Percentiles rank a stretch among this genome's conserved stretches.
phyloP scores from a whole-genome alignment of 176 grass and related monocot genomes.

The Avena atlantica region DNA sequence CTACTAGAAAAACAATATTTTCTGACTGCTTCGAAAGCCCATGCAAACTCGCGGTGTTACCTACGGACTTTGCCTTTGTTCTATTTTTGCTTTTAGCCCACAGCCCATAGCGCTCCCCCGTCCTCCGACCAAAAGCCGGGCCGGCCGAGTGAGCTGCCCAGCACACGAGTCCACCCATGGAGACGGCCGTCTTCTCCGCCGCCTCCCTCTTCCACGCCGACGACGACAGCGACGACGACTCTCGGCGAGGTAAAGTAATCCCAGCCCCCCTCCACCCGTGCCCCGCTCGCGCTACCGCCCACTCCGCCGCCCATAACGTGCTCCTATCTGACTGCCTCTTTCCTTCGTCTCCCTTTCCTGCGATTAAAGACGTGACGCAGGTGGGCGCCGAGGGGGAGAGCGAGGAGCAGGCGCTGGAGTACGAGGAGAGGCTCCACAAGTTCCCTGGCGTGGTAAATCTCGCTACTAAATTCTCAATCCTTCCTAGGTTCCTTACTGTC shows the following conservation, averaged over 20 bases:
- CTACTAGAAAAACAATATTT: too few species aligned
- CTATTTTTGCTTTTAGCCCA: too few species aligned
- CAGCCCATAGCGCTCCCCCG: background rate
- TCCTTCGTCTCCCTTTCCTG: background rate
- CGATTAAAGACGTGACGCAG: conserved; percentile 5
- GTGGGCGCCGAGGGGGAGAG: conserved; percentile 3
- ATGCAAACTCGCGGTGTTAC: background rate
- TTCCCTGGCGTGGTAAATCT: conserved; percentile 33
- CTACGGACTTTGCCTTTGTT: too few species aligned
- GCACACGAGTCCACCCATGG: conserved; percentile 39
- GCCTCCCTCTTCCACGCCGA: conserved; percentile 55
- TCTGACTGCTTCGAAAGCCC: background rate
- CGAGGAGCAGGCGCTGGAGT: background rate
- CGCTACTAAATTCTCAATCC: background rate
- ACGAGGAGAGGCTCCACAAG: conserved; percentile 33
- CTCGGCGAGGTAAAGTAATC: conserved; percentile 29
- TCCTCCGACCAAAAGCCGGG: background rate
- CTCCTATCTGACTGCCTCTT: background rate
- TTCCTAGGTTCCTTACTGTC: background rate
- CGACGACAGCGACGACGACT: conserved; percentile 37
- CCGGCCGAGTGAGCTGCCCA: conserved; percentile 8
- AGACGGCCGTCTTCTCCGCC: conserved; percentile 62
- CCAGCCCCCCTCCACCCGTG: background rate
- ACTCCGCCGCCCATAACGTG: background rate
- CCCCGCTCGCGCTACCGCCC: background rate